These are phyloP conservation scores for Globisporangium camurandrum DNA, from an alignment of 352 stramenopile species.

Conservation along the genomic window DNA sequence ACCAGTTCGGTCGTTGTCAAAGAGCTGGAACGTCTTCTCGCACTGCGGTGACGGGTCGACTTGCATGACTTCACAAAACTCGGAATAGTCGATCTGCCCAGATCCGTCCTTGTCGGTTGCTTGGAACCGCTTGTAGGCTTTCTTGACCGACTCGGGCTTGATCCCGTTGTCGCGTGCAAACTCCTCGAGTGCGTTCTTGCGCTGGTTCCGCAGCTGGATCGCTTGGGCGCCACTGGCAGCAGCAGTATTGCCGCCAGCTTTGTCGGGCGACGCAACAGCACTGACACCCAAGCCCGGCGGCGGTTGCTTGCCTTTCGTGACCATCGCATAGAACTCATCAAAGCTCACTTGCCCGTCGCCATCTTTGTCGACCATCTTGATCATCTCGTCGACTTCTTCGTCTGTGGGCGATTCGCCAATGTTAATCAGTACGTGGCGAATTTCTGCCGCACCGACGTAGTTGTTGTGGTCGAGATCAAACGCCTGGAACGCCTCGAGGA, in stretches of 20 bases:
- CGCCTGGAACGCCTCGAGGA: conserved; percentile 98
- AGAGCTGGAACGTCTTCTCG: conserved; percentile 92
- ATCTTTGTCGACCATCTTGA: conserved; percentile 97
- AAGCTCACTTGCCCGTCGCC: too few species aligned
- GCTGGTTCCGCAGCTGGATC: conserved; percentile 91
- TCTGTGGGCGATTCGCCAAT: conserved; percentile 98
- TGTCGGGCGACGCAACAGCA: conserved; percentile 20
- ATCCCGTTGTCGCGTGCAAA: conserved; percentile 94
- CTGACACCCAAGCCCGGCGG: conserved; percentile 72
- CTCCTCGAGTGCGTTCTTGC: conserved; percentile 87
- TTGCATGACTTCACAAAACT: conserved; percentile 96
- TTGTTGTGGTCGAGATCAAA: conserved; percentile 98
- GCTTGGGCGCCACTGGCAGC: conserved; percentile 40
- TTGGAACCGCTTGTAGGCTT: conserved; percentile 95
- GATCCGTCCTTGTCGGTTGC: conserved; percentile 91
- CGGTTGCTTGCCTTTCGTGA: conserved; percentile 90
- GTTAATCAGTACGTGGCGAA: conserved; percentile 99
- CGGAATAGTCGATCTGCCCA: conserved; percentile 94
- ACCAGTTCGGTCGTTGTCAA: conserved; percentile 90
- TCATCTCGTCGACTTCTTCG: conserved; percentile 99
- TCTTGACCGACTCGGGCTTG: conserved; percentile 95
- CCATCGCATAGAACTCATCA: conserved; percentile 95
- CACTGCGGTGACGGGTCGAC: conserved; percentile 88
- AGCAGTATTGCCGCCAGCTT: conserved; percentile 20
- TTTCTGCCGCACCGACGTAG: conserved; percentile 97